phyloP scores from a whole-genome alignment of 163 green algal species.

The Scenedesmus sp. region DNA sequence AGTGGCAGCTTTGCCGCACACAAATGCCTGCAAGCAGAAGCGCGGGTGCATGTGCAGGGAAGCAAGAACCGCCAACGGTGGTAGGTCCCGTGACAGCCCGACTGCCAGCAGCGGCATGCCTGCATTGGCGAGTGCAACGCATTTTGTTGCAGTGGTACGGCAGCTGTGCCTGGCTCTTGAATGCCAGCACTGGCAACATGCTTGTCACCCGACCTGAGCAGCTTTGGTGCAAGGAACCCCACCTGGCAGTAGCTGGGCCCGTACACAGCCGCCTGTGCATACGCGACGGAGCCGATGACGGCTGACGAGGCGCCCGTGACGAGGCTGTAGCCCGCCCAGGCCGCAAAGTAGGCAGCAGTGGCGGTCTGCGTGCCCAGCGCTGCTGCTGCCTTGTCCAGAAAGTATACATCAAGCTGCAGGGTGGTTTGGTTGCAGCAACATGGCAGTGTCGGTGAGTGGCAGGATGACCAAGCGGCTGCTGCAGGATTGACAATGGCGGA shows the following conservation, averaged over 20 bases:
- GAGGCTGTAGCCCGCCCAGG: neutral
- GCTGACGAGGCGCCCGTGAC: neutral
- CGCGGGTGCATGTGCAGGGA: too few species aligned
- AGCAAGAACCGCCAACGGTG: too few species aligned
- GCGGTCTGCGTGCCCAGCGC: neutral
- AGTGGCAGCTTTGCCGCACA: neutral
- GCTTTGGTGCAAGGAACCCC: too few species aligned
- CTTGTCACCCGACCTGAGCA: too few species aligned
- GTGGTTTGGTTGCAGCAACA: neutral
- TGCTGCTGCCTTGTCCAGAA: neutral
- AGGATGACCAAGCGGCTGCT: neutral
- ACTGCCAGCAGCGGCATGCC: too few species aligned
- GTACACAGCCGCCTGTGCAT: neutral
- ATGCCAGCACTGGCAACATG: too few species aligned
- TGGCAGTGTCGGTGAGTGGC: neutral
- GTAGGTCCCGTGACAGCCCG: too few species aligned
- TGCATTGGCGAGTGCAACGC: too few species aligned
- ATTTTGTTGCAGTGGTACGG: too few species aligned
- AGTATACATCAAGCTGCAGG: neutral
- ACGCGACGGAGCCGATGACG: neutral
- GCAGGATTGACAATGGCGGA: neutral
- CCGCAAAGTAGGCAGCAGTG: neutral
- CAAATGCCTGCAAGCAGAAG: neutral
- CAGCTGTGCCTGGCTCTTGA: too few species aligned
- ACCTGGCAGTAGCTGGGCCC: neutral